Conservation (phyloP, 179 eudicot genomes). For the Corrigiola litoralis region DNA sequence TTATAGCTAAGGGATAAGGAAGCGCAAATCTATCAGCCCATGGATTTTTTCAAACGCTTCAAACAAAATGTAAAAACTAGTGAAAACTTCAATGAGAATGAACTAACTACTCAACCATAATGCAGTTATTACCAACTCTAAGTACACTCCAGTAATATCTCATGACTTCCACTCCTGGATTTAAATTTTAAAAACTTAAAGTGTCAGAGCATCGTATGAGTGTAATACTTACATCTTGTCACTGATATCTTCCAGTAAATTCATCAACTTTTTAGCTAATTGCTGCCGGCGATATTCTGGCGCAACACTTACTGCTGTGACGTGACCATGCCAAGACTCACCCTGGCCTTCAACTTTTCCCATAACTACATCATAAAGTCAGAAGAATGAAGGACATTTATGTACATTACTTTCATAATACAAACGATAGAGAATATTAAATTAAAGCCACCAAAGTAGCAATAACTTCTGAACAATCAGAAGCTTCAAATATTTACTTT, state of each 20-base stretch:
- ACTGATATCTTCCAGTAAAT: constrained; percentile 76
- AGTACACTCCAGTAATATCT: neutral
- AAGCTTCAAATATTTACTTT: neutral
- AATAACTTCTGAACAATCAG: neutral
- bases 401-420: no score
- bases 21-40: constrained; percentile 6
- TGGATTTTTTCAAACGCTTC: neutral
- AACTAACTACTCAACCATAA: neutral
- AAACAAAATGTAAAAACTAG: neutral
- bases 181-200: neutral
- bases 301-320: constrained; percentile 90
- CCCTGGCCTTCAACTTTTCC: constrained; percentile 99
- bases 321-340: constrained; percentile 99
- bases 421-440: neutral
- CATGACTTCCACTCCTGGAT: neutral
- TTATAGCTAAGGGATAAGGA: no score
- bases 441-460: neutral
- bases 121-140: neutral
- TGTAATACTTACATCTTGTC: constrained; percentile 73
- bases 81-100: neutral
- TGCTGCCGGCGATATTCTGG: constrained; percentile 94
- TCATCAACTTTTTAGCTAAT: constrained; percentile 87
- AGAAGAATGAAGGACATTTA: neutral
- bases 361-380: constrained; percentile 56
- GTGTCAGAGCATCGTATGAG: neutral